Evolutionary conservation across 2,329 filamentous ascomycete species (phyloP).

Genomic region (Chaetomium globosum): DNA sequence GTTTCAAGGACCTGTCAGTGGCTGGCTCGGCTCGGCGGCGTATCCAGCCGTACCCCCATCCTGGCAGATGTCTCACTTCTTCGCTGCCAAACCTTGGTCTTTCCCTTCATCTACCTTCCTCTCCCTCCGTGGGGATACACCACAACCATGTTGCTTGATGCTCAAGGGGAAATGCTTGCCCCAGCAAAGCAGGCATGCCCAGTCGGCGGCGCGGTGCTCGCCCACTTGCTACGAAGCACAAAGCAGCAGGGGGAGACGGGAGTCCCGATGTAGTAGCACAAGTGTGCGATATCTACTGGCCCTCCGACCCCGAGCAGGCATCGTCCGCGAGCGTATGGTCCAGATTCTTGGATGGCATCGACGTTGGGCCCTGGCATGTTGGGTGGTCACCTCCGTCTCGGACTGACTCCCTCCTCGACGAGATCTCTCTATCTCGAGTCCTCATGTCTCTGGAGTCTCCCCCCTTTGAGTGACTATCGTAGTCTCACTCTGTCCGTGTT

Average conservation of each 20-base stretch:
- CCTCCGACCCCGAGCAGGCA: background rate
- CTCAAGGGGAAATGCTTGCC: constrained; percentile 24
- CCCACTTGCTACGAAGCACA: constrained; percentile 32
- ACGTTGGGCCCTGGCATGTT: background rate
- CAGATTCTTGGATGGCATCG: background rate
- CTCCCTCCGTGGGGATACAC: constrained; percentile 12
- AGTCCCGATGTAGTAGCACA: constrained; percentile 28
- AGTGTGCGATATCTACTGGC: constrained; percentile 23
- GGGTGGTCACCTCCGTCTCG: background rate
- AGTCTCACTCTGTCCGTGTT: background rate
- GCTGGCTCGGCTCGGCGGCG: background rate
- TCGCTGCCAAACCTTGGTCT: constrained; percentile 6
- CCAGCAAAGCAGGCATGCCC: constrained; percentile 19
- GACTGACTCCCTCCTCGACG: background rate
- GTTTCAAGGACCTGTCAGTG: constrained; percentile 5
- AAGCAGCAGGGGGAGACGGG: constrained; percentile 21
- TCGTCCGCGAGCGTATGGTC: background rate
- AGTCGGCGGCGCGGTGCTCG: constrained; percentile 28
- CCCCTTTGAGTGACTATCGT: background rate
- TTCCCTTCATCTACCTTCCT: constrained; percentile 6
- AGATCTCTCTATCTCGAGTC: background rate
- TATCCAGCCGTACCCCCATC: constrained; percentile 20
- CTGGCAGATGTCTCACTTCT: constrained; percentile 26
- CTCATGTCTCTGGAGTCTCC: background rate
- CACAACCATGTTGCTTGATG: constrained; percentile 15